These are phyloP conservation scores for Purpureocillium takamizusanense DNA, from an alignment of 2,329 filamentous ascomycete species.

Conservation along the genomic window DNA sequence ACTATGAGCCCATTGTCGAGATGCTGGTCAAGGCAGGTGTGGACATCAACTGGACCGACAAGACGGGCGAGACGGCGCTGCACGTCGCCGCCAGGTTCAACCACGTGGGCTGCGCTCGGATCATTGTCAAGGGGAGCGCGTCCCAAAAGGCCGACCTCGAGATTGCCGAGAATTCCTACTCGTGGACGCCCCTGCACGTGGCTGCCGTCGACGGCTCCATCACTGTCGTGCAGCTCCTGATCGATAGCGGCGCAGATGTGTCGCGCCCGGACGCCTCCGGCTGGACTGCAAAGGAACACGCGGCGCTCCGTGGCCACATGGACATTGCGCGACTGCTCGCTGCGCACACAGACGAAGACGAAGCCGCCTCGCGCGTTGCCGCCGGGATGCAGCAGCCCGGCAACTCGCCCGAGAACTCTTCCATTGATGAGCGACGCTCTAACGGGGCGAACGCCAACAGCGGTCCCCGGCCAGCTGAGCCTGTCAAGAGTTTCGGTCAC, in stretches of 20 bases:
- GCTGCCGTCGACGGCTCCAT: conserved; percentile 83
- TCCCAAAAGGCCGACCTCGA: conserved; percentile 69
- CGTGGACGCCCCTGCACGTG: conserved; percentile 93
- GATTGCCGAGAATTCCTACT: conserved; percentile 71
- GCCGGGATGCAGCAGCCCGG: conserved; percentile 7
- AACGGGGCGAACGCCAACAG: conserved; percentile 32
- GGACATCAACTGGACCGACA: conserved; percentile 88
- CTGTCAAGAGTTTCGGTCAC: conserved; percentile 92
- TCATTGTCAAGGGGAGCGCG: conserved; percentile 61
- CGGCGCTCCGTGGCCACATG: conserved; percentile 80
- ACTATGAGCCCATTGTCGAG: conserved; percentile 75
- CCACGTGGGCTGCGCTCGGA: conserved; percentile 68
- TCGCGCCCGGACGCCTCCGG: conserved; percentile 74
- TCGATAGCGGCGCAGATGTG: conserved; percentile 69
- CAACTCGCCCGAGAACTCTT: conserved; percentile 41
- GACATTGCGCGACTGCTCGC: conserved; percentile 65
- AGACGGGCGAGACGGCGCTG: conserved; percentile 81
- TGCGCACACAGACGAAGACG: conserved; percentile 30
- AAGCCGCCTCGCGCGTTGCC: conserved; percentile 16
- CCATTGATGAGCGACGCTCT: conserved; percentile 51
- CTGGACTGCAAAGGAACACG: conserved; percentile 92
- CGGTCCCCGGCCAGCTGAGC: conserved; percentile 51
- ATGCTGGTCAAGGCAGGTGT: conserved; percentile 84
- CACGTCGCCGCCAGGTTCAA: conserved; percentile 88
- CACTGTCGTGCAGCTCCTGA: conserved; percentile 64